Conservation (phyloP, 2,329 filamentous ascomycete genomes). For the Curvularia sp. region DNA sequence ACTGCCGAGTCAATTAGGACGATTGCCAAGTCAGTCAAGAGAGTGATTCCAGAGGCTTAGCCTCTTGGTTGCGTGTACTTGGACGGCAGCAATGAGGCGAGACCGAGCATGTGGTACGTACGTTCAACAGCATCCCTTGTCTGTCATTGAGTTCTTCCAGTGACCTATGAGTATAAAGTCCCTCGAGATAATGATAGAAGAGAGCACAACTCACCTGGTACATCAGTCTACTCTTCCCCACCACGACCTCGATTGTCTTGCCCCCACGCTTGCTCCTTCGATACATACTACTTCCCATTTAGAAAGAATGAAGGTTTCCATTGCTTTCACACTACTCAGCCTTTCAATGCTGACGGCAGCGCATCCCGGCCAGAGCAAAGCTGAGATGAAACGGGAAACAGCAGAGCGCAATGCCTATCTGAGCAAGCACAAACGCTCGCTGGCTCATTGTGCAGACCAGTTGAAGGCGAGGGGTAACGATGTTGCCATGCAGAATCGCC, state of each 20-base stretch:
- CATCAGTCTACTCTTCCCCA: not conserved
- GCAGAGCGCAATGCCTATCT: conserved; percentile 1
- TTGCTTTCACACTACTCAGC: not conserved
- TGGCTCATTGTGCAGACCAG: conserved; percentile 1
- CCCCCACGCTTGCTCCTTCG: not conserved
- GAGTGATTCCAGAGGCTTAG: not conserved
- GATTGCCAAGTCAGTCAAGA: not conserved
- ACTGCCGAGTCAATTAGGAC: not conserved
- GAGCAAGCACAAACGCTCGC: not conserved
- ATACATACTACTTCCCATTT: not conserved
- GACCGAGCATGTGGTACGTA: not conserved
- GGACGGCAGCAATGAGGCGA: not conserved
- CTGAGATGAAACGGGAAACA: conserved; percentile 9
- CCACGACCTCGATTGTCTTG: not conserved
- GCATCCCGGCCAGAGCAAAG: not conserved
- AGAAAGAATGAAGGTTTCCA: not conserved
- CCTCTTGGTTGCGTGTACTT: conserved; percentile 1
- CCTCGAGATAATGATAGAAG: not conserved
- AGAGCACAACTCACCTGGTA: not conserved
- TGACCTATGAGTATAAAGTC: not conserved
- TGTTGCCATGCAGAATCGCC: conserved; percentile 38
- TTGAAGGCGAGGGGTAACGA: conserved; percentile 2
- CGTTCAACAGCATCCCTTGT: not conserved
- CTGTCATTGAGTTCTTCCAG: not conserved
- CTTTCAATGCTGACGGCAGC: not conserved